Conservation (phyloP, 805 yeast genomes). For the Yamadazyma scolyti region DNA sequence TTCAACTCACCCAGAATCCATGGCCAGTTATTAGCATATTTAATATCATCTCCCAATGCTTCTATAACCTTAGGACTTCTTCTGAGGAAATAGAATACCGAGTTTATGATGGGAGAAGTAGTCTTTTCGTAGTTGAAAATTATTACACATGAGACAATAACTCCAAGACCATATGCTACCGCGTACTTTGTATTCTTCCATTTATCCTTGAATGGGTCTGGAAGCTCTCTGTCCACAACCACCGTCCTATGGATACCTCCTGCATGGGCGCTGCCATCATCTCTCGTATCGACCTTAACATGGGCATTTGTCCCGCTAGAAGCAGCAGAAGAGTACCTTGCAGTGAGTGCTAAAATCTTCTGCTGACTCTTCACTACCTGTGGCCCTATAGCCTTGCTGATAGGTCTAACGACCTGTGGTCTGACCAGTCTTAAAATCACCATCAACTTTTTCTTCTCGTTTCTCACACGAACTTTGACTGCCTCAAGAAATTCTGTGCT, state of each 20-base stretch:
- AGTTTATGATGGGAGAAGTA: conserved; percentile 82
- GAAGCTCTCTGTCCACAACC: conserved; percentile 72
- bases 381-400: too few relatives aligned
- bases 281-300: too few relatives aligned
- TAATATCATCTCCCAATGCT: conserved; percentile 70
- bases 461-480: too few relatives aligned
- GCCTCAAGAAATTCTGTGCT: too few relatives aligned
- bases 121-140: conserved; percentile 93
- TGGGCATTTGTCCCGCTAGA: too few relatives aligned
- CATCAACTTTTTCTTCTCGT: too few relatives aligned
- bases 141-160: conserved; percentile 39
- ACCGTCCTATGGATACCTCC: conserved; percentile 7
- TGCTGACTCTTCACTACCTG: too few relatives aligned
- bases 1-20: conserved; percentile 87
- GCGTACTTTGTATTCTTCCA: conserved; percentile 54
- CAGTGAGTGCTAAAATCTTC: too few relatives aligned
- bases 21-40: conserved; percentile 71
- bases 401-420: too few relatives aligned
- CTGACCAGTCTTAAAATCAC: too few relatives aligned
- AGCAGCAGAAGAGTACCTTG: too few relatives aligned
- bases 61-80: conserved; percentile 64
- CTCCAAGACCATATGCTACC: conserved; percentile 37
- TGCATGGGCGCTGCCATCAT: too few relatives aligned
- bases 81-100: conserved; percentile 81
- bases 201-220: conserved; percentile 66